A percentile compares a stretch with the other conserved stretches of the same genome.
phyloP scores from a whole-genome alignment of 805 yeast genomes.

The Wickerhamiella vanderwaltii region DNA sequence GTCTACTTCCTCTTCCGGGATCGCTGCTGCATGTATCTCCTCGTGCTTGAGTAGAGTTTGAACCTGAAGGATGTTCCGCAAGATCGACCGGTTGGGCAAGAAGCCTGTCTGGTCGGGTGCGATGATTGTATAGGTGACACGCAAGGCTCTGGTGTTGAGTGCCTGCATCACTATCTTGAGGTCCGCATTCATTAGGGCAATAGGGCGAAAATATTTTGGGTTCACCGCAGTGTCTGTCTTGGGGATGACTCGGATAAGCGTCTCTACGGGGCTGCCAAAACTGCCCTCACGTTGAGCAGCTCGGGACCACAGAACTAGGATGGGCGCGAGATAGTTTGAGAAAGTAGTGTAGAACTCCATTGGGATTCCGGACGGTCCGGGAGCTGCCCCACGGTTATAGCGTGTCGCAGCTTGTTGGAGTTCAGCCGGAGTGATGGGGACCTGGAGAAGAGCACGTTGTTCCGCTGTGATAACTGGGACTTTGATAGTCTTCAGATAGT shows the following conservation, averaged over 20 bases:
- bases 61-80: neutral
- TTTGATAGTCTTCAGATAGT: neutral
- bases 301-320: neutral
- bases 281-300: neutral
- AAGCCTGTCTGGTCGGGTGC: slow-evolving; percentile 8
- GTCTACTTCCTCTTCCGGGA: no score
- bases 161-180: slow-evolving; percentile 1
- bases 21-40: no score
- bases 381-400: no score
- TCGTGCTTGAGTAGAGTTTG: neutral
- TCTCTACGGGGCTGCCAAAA: neutral
- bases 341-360: neutral
- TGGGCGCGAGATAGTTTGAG: neutral
- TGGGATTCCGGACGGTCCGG: slow-evolving; percentile 2
- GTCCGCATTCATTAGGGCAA: slow-evolving; percentile 1
- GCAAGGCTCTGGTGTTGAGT: neutral
- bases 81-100: neutral
- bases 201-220: no score
- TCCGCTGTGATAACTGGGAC: neutral
- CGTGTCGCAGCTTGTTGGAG: no score
- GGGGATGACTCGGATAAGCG: neutral
- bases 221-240: no score
- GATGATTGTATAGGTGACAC: neutral
- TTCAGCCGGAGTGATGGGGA: no score
- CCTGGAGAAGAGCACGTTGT: no score